Evolutionary conservation across 2,329 filamentous ascomycete species (phyloP), one percentile per base, ranked within the genome.

Genomic region (Venturia effusa): DNA sequence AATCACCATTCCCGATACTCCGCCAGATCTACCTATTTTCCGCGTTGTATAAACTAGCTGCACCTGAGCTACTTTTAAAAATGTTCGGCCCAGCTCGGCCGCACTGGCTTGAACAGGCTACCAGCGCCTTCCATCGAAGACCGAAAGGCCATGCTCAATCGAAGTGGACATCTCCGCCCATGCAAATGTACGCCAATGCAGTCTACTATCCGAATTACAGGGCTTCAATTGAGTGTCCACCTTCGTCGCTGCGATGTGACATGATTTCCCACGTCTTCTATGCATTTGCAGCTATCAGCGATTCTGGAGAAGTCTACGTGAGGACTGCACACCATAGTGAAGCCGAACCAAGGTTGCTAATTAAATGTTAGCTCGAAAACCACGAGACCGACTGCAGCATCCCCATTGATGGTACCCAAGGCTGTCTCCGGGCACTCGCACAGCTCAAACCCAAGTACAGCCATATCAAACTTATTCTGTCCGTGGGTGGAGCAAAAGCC

Each of bases 171-270:
- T 40, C 55, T 32, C 60, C 61, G n/a, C 67, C 69, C 57, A 65
- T 72, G 69, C 69, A 67, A 37, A 76, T 77, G 74, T 76, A 72
- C 65, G 72, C 83, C 70, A 94, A 94, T 74, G 89, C 87, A 27
- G 88, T 91, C 22, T 94, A 93, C 76, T 94, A 90, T 74, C 88
- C 89, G n/a, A 93, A 90, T 75, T 86, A 84, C 77, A 81, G 86
- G 65, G 84, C 91, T 68, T 91, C 92, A 75, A 81, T 82, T 64
- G 83, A 87, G 67, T 84, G 90, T 69, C 88, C 88, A 19, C 90
- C 90, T 0, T 88, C 84, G 0, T 85, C 85, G 64, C 78, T 93
- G 71, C 89, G 89, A 72, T 85, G 90, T 73, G 84, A 84, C 68
- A 89, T 88, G 70, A 86, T 93, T 70, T 92, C 88, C 68, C 88